Base-by-base conservation (phyloP, 768 basidiomycete genomes). In the Hygrocybe punicea region DNA sequence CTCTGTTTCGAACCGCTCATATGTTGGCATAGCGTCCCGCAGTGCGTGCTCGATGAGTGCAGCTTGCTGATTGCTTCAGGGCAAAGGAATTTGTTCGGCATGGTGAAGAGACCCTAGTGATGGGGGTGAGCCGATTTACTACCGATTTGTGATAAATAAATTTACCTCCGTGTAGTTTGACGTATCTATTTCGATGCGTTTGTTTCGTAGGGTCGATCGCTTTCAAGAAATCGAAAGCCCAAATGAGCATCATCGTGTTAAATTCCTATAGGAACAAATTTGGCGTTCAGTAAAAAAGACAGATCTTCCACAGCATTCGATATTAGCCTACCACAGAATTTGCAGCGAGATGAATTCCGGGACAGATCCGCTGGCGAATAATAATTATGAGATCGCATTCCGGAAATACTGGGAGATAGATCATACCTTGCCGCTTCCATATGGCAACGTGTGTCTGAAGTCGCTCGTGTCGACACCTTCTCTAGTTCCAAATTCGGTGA, bases 211-310 rank as follows among this genome's bases (percentile, higher is more conserved):
- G 7, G 2, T 59, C 40, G 10, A 42, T 14, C 40, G 40, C 40
- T 19, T 42, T 42, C 16, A 42, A 14, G 55, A 69, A 72, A 24
- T 67, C 57, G 62, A 72, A 72, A 5, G 66, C 67, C 71, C 71
- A 72, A 5, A 72, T 21, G 4, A 72, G 63, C 46, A 63, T 66
- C 64, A 68, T 68, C 6, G 55, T 59, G 47, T 65, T 66, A 29
- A 72, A 56, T 34, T 57, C 50, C 67, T 69, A 21, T 25, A 51
- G 8, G 16, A 25, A 8, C 36, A 44, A 24, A 21, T 37, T 14
- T 35, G 37, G 21, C 36, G 9, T 10, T 4, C 35, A 42, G 25
- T 21, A 36, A 14, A 54, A 25, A 14, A 37, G 50, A 46, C 19
- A 25, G 16, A 37, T 6, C 21, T 2, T 17, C 51, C 34, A 35